Evolutionary conservation across 768 basidiomycete species (phyloP), one percentile per base, ranked within the genome.

Genomic region (Rhodocollybia butyracea): DNA sequence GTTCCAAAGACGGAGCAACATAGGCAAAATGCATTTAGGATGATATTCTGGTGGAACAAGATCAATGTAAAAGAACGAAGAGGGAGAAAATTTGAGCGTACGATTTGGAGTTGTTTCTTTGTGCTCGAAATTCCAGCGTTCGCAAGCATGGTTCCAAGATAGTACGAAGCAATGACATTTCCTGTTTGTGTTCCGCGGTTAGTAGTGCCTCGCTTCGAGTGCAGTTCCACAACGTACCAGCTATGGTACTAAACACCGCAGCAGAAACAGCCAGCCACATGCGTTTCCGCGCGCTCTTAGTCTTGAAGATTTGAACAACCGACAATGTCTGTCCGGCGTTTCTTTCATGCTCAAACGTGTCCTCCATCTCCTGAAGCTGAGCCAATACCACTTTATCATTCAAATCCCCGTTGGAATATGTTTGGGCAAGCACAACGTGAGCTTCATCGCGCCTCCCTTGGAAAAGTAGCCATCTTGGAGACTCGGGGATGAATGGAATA

Each of bases 391-490:
- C 67, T 10, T 65, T 59, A 17, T 64, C 65, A 30, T 63, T 61
- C 29, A 66, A 59, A 51, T 62, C 56, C 3, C 61, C 65, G 11
- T 63, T 62, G 39, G 66, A 67, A 43, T 67, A 65, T 3, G 70
- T 67, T 36, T 61, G 64, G 0, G 70, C 66, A 3, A 72, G 61
- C 26, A 70, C 62, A 13, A 43, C 45, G 24, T 62, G 60, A 2
- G 68, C 70, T 30, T 71, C 69, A 10, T 69, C 68, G 3, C 51
- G 54, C 10, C 67, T 58, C 7, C 64, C 69, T 48, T 67, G 67
- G 46, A 63, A 67, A 32, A 68, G 63, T 27, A 72, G 59, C 75
- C 75, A 76, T 2, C 75, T 61, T 0, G 75, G 75, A 17, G 72
- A 73, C 52, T 75, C 75, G 0, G 75, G 75, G 13, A 69, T 62